phyloP scores from a whole-genome alignment of 1,284 basidiomycete genomes.

The Ceratobasidium sp. region DNA sequence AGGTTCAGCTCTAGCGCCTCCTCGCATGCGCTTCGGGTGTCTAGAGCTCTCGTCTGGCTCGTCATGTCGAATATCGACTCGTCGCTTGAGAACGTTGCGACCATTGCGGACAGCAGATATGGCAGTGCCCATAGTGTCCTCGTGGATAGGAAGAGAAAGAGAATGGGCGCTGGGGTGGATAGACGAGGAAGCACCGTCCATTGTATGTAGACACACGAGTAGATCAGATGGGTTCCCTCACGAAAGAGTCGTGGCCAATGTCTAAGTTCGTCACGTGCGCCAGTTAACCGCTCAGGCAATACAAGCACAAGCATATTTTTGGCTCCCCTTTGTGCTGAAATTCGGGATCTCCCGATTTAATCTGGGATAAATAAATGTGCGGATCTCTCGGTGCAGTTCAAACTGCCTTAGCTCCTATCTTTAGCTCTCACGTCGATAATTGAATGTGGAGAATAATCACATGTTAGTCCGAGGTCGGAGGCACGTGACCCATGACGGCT shows the following conservation, averaged over 20 bases:
- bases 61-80: slow-evolving; percentile 9
- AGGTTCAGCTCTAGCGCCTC: not conserved
- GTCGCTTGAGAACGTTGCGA: slow-evolving; percentile 22
- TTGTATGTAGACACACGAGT: too few relatives aligned
- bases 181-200: slow-evolving; percentile 7
- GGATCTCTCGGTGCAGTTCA: slow-evolving; percentile 1
- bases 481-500: slow-evolving; percentile 16
- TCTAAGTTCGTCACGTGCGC: slow-evolving; percentile 24
- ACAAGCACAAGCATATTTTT: not conserved
- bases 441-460: slow-evolving; percentile 9
- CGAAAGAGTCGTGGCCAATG: slow-evolving; percentile 21
- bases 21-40: slow-evolving; percentile 16
- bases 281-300: slow-evolving; percentile 1
- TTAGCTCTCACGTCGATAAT: not conserved
- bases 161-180: slow-evolving; percentile 1
- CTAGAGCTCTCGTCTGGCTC: not conserved
- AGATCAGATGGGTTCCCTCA: slow-evolving; percentile 7
- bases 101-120: slow-evolving; percentile 28
- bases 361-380: not conserved
- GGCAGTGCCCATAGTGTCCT: slow-evolving; percentile 22
- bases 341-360: not conserved
- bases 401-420: slow-evolving; percentile 16
- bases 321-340: not conserved
- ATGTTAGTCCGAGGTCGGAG: not conserved
- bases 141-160: slow-evolving; percentile 7